phyloP scores from a whole-genome alignment of 495 filamentous ascomycete species.

The Penicillium tannophilum region DNA sequence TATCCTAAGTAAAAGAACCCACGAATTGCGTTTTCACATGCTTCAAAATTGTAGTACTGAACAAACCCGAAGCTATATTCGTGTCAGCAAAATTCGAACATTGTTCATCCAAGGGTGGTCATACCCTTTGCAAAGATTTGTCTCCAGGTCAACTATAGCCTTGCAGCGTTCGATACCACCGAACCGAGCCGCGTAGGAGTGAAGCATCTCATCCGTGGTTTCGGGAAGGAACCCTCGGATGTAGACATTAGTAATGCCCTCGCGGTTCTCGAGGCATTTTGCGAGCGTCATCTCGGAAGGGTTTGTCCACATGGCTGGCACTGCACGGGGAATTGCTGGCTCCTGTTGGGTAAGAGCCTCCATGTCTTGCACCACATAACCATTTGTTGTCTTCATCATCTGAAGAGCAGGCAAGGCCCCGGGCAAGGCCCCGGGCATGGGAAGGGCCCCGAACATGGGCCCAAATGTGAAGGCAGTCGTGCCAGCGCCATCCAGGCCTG shows the following conservation, averaged over 20 bases:
- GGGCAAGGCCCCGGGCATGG: conserved; percentile 23
- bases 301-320: conserved; percentile 80
- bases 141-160: conserved; percentile 92
- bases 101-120: conserved; percentile 7
- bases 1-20: conserved; percentile 94
- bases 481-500: conserved; percentile 24
- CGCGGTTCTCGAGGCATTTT: conserved; percentile 88
- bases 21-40: conserved; percentile 93
- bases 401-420: conserved; percentile 33
- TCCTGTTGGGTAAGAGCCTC: conserved; percentile 70
- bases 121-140: conserved; percentile 93
- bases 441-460: conserved; percentile 24
- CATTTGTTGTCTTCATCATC: conserved; percentile 51
- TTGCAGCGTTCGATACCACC: conserved; percentile 92
- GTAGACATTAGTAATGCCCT: conserved; percentile 91
- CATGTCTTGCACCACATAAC: conserved; percentile 64
- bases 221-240: conserved; percentile 93
- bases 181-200: conserved; percentile 80
- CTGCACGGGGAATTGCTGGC: conserved; percentile 83
- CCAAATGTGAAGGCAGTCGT: conserved; percentile 29
- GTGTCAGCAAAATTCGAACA: not conserved
- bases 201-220: conserved; percentile 88
- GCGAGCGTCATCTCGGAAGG: conserved; percentile 76
- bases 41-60: conserved; percentile 81
- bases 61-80: conserved; percentile 87